phyloP scores from a whole-genome alignment of 1,139 yeast species.

The Eremothecium coryli region DNA sequence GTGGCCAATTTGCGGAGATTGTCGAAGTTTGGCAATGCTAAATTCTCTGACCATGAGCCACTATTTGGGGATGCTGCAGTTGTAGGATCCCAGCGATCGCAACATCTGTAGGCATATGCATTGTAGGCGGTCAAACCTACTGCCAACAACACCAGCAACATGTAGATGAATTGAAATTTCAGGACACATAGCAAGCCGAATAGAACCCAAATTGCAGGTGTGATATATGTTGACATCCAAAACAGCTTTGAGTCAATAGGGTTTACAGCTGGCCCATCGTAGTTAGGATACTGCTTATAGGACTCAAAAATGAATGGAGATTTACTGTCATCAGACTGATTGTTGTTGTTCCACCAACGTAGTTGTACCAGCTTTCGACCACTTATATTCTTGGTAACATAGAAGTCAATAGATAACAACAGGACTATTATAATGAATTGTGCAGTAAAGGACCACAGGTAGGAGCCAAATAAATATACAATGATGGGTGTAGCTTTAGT shows the following conservation, averaged over 20 bases:
- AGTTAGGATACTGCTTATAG: slow-evolving; percentile 23
- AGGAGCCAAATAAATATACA: slow-evolving; percentile 27
- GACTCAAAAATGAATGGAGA: slow-evolving; percentile 27
- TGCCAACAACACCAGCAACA: slow-evolving; percentile 57
- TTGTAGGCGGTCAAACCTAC: slow-evolving; percentile 66
- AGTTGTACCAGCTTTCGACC: slow-evolving; percentile 86
- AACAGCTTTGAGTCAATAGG: slow-evolving; percentile 86
- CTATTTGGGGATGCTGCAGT: slow-evolving; percentile 3
- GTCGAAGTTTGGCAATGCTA: slow-evolving; percentile 23
- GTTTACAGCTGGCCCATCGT: slow-evolving; percentile 46
- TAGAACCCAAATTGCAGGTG: slow-evolving; percentile 68
- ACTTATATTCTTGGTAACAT: slow-evolving; percentile 86
- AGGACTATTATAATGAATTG: slow-evolving; percentile 69
- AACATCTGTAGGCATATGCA: slow-evolving; percentile 80
- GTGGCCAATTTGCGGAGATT: slow-evolving; percentile 21
- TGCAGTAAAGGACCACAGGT: slow-evolving; percentile 28
- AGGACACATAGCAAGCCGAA: slow-evolving; percentile 69
- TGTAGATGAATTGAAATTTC: slow-evolving; percentile 67
- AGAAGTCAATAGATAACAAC: slow-evolving; percentile 78
- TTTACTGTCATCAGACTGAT: slow-evolving; percentile 30
- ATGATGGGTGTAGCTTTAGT: slow-evolving; percentile 29
- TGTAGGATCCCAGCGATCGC: slow-evolving; percentile 56
- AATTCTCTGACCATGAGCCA: slow-evolving; percentile 26
- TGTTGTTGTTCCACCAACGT: slow-evolving; percentile 83
- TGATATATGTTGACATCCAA: slow-evolving; percentile 68